These are phyloP conservation scores for Sarocladium kiliense DNA, from an alignment of 2,329 filamentous ascomycete species.

Conservation along the genomic window DNA sequence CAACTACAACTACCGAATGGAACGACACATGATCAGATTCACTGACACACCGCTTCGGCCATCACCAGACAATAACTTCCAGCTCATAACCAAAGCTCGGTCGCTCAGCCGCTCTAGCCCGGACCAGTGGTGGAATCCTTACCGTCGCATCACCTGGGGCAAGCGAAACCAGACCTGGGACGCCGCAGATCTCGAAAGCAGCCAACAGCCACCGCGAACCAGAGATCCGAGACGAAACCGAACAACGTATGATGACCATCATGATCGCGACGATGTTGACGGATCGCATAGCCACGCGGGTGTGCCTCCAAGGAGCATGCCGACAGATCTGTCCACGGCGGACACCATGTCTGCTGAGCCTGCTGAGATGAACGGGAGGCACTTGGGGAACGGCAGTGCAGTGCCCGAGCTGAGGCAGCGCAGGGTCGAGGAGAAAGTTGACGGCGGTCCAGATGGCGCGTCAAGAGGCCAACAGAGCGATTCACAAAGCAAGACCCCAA, in stretches of 20 bases:
- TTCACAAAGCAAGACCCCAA: not conserved
- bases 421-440: not conserved
- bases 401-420: conserved; percentile 1
- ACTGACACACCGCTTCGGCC: conserved; percentile 12
- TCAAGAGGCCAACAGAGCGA: not conserved
- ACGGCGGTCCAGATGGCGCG: not conserved
- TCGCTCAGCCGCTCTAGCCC: conserved; percentile 32
- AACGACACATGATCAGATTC: not conserved
- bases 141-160: conserved; percentile 35
- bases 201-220: conserved; percentile 13
- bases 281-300: conserved; percentile 24
- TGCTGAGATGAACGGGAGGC: not conserved
- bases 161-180: conserved; percentile 29
- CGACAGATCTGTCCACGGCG: conserved; percentile 19
- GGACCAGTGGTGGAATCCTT: conserved; percentile 38
- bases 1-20: not conserved
- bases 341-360: conserved; percentile 16
- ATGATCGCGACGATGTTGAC: conserved; percentile 24
- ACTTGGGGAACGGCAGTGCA: not conserved
- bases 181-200: conserved; percentile 24
- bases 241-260: conserved; percentile 13
- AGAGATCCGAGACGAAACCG: conserved; percentile 13
- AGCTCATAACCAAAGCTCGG: conserved; percentile 39
- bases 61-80: conserved; percentile 39
- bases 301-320: conserved; percentile 14